A percentile compares a stretch with the other conserved stretches of the same genome.
phyloP scores from a whole-genome alignment of 352 stramenopile species.

The Phytophthora chlamydospora region DNA sequence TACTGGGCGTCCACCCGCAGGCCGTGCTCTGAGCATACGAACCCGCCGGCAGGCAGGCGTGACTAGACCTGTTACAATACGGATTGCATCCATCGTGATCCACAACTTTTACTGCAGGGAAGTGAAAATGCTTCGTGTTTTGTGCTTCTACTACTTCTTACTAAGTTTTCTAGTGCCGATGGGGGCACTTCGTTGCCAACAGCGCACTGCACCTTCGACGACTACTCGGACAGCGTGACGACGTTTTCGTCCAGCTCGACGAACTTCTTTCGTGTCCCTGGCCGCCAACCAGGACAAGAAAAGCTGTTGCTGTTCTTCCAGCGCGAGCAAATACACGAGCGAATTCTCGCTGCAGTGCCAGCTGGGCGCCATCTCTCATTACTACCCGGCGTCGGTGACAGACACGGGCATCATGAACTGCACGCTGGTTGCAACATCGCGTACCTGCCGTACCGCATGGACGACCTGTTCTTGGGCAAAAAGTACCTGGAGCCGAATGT shows the following conservation, averaged over 20 bases:
- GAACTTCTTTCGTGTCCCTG: conserved; percentile 56
- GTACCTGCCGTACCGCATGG: conserved; percentile 70
- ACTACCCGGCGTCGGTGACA: conserved; percentile 38
- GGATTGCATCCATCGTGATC: too few species aligned
- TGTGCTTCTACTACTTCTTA: too few species aligned
- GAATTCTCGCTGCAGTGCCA: conserved; percentile 57
- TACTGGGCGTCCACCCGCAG: too few species aligned
- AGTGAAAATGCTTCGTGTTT: too few species aligned
- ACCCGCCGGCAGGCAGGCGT: too few species aligned
- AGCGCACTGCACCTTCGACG: too few species aligned
- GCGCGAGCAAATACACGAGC: conserved; percentile 60
- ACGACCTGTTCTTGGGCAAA: conserved; percentile 61
- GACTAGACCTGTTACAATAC: too few species aligned
- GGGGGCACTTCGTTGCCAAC: too few species aligned
- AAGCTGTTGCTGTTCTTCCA: conserved; percentile 69
- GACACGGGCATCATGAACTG: conserved; percentile 58
- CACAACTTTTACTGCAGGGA: too few species aligned
- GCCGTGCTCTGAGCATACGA: too few species aligned
- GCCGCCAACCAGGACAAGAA: conserved; percentile 41
- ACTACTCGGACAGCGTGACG: conserved; percentile 34
- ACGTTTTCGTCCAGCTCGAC: conserved; percentile 39
- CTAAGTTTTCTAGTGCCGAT: too few species aligned
- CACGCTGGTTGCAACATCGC: conserved; percentile 66
- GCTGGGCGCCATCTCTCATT: conserved; percentile 43
- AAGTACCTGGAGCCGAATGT: conserved; percentile 30